Evolutionary conservation across 768 basidiomycete species (phyloP), one percentile per base, ranked within the genome.

Genomic region (Boletus insuetus): DNA sequence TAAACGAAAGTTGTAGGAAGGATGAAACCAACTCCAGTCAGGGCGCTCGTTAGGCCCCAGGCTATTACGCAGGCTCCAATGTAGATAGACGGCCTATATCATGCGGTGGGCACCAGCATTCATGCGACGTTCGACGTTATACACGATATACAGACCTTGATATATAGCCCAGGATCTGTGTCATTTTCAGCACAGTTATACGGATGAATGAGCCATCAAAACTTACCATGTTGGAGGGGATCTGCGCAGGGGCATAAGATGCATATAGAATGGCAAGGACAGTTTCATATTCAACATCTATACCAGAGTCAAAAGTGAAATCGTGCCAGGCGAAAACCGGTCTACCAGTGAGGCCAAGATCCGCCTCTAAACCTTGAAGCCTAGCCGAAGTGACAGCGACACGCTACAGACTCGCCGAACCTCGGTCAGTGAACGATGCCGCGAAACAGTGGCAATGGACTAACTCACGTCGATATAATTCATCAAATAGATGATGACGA

Each of bases 211-310:
- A 9, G 26, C 26, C 26, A 4, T 16, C 17, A 32, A 24, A 9
- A 40, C 73, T 17, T 56, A 80, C 84, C 81, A 87, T 85, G 62
- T 85, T 87, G 1, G 81, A 85, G 1, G 85, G 85, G 50, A 87
- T 78, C 59, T 86, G 84, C 14, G 82, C 79, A 3, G 84, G 84
- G 37, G 79, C 79, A 55, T 87, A 85, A 1, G 82, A 81, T 3
- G 74, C 85, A 56, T 78, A 84, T 24, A 84, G 72, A 43, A 81
- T 70, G 1, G 82, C 82, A 14, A 84, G 67, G 22, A 82, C 70
- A 4, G 78, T 78, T 22, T 73, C 71, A 60, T 84, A 84, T 61
- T 83, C 77, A 16, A 82, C 66, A 53, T 79, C 82, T 83, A 54
- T 11, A 22, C 29, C 34, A 13, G 6, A 14, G 34, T 54, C 32